Evolutionary conservation across 768 basidiomycete species (phyloP).

Genomic region (Paxillus rubicundulus): DNA sequence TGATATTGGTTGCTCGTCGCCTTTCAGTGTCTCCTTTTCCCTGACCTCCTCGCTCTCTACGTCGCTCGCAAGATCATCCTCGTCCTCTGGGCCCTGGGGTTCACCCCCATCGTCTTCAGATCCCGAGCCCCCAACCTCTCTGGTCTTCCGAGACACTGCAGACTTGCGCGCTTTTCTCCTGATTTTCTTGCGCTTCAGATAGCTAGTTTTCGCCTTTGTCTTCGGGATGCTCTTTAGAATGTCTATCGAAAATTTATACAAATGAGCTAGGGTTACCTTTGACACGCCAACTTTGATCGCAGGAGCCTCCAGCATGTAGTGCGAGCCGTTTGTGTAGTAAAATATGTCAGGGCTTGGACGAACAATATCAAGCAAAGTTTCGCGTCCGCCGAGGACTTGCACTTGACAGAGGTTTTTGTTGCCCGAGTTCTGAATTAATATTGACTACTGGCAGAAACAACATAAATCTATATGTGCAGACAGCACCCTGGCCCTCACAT

Average conservation of each 20-base stretch:
- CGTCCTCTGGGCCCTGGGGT: conserved; percentile 19
- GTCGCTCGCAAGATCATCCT: conserved; percentile 17
- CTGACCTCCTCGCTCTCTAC: conserved; percentile 12
- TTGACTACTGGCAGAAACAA: too few species aligned
- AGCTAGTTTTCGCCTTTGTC: conserved; percentile 70
- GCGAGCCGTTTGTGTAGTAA: too few species aligned
- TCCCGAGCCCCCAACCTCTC: conserved; percentile 15
- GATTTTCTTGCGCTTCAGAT: conserved; percentile 70
- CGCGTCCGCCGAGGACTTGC: too few species aligned
- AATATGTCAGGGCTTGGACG: too few species aligned
- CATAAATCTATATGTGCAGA: too few species aligned
- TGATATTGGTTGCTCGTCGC: conserved; percentile 9
- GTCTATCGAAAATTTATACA: not conserved
- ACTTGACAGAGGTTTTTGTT: too few species aligned
- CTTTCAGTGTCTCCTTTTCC: conserved; percentile 6
- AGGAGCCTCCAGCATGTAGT: not conserved
- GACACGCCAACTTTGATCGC: conserved; percentile 4
- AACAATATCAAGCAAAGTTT: too few species aligned
- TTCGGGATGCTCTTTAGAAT: conserved; percentile 39
- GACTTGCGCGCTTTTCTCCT: conserved; percentile 53
- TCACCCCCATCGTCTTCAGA: conserved; percentile 26
- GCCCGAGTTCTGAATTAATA: too few species aligned
- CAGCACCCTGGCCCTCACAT: too few species aligned
- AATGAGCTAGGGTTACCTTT: conserved; percentile 18
- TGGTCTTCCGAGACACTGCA: conserved; percentile 25